Conservation (phyloP, 768 basidiomycete genomes). For the Xerocomus spinulosus region DNA sequence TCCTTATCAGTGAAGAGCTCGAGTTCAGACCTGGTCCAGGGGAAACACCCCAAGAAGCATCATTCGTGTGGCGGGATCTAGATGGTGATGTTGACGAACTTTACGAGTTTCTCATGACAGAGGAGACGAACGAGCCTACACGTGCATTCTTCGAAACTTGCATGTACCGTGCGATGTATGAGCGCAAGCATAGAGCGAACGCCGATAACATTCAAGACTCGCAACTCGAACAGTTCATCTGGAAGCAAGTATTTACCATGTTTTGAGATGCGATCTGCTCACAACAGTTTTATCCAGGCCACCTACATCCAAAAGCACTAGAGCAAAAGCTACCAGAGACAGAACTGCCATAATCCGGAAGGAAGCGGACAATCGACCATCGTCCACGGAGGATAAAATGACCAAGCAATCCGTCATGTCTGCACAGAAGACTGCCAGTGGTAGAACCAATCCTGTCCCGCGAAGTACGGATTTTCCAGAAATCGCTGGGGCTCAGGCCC, state of each 20-base stretch:
- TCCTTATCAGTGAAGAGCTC: slow-evolving; percentile 86
- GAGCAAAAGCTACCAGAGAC: slow-evolving; percentile 15
- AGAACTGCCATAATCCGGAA: slow-evolving; percentile 10
- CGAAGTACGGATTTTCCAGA: slow-evolving; percentile 17
- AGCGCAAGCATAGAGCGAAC: slow-evolving; percentile 76
- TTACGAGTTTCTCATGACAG: slow-evolving; percentile 85
- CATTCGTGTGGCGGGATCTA: slow-evolving; percentile 88
- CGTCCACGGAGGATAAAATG: slow-evolving; percentile 1
- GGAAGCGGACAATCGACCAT: slow-evolving; percentile 3
- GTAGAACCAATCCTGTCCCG: slow-evolving; percentile 18
- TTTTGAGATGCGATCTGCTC: not conserved
- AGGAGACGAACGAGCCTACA: slow-evolving; percentile 71
- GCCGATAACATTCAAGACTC: slow-evolving; percentile 64
- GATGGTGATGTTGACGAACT: slow-evolving; percentile 89
- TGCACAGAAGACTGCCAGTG: slow-evolving; percentile 10
- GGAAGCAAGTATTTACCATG: slow-evolving; percentile 53
- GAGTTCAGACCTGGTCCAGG: slow-evolving; percentile 76
- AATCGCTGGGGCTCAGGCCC: slow-evolving; percentile 43
- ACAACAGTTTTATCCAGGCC: slow-evolving; percentile 13
- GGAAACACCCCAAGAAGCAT: slow-evolving; percentile 68
- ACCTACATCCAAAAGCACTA: slow-evolving; percentile 17
- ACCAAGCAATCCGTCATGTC: slow-evolving; percentile 9
- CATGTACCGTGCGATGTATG: slow-evolving; percentile 95
- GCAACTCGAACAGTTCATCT: slow-evolving; percentile 76
- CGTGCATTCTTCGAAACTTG: slow-evolving; percentile 88